Percentiles rank a stretch among this genome's conserved stretches.
phyloP scores from a whole-genome alignment of 2,329 filamentous ascomycete genomes.

The Beauveria bassiana region DNA sequence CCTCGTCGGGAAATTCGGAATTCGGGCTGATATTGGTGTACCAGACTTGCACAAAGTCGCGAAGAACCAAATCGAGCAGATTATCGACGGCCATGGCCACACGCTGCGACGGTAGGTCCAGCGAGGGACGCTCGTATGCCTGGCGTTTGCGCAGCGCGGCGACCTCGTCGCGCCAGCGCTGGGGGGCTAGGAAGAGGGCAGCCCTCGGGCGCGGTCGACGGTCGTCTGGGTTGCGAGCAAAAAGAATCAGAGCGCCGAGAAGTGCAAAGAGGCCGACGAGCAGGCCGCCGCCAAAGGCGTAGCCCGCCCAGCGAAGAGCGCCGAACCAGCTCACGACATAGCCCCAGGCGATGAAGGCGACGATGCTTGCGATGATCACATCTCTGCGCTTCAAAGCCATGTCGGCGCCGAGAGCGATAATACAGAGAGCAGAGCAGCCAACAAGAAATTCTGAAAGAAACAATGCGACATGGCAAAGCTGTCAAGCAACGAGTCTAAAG shows the following conservation, averaged over 20 bases:
- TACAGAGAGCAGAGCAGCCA: neutral
- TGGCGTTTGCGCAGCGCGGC: conserved; percentile 57
- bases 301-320: conserved; percentile 72
- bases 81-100: conserved; percentile 76
- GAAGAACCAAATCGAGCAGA: conserved; percentile 65
- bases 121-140: conserved; percentile 57
- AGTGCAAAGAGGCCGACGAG: conserved; percentile 46
- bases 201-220: conserved; percentile 35
- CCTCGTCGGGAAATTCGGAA: conserved; percentile 73
- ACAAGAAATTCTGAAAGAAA: neutral
- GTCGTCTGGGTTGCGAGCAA: conserved; percentile 44
- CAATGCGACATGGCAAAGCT: neutral
- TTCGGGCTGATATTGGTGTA: conserved; percentile 79
- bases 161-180: conserved; percentile 64
- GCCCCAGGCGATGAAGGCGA: conserved; percentile 79
- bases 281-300: conserved; percentile 70
- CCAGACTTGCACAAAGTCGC: conserved; percentile 85
- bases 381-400: conserved; percentile 70
- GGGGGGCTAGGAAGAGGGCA: conserved; percentile 52
- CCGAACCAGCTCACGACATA: conserved; percentile 78
- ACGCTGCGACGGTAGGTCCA: conserved; percentile 68
- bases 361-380: conserved; percentile 59
- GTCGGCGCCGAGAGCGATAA: conserved; percentile 22
- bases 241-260: conserved; percentile 37
- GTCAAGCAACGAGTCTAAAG: neutral